phyloP scores from a whole-genome alignment of 108 stramenopile genomes.

The Discostella stelligeroides region DNA sequence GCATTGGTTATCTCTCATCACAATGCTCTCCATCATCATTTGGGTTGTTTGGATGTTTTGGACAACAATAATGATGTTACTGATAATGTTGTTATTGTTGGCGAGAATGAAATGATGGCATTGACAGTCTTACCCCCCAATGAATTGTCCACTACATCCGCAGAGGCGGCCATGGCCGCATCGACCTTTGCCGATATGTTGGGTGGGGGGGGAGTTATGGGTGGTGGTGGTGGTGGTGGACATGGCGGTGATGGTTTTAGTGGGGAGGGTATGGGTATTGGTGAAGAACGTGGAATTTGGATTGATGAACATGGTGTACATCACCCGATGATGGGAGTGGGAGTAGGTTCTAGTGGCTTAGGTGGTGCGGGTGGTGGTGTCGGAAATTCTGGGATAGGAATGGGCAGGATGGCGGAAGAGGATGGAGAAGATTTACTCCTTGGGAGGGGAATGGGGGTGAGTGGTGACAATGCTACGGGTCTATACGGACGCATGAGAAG shows the following conservation, averaged over 20 bases:
- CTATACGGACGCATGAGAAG: not conserved
- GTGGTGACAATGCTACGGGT: not conserved
- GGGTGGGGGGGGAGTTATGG: not conserved
- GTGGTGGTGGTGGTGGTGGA: not conserved
- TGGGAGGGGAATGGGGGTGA: not conserved
- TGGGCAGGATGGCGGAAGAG: slow-evolving; percentile 18
- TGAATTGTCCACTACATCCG: slow-evolving; percentile 42
- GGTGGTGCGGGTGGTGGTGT: not conserved
- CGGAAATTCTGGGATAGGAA: slow-evolving; percentile 8
- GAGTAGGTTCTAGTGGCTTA: not conserved
- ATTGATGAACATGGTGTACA: no score
- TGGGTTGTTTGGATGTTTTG: no score
- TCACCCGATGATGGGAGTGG: not conserved
- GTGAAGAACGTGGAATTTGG: no score
- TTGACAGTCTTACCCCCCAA: slow-evolving; percentile 49
- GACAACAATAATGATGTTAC: no score
- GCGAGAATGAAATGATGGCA: slow-evolving; percentile 24
- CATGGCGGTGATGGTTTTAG: not conserved
- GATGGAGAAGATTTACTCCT: not conserved
- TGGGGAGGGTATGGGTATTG: no score
- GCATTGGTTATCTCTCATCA: not conserved
- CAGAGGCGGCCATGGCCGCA: slow-evolving; percentile 45
- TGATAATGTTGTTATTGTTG: no score
- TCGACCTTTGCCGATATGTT: slow-evolving; percentile 39
- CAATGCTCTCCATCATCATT: no score